Evolutionary conservation across 2,329 filamentous ascomycete genomes (phyloP).

Genomic region (Huntiella moniliformis): DNA sequence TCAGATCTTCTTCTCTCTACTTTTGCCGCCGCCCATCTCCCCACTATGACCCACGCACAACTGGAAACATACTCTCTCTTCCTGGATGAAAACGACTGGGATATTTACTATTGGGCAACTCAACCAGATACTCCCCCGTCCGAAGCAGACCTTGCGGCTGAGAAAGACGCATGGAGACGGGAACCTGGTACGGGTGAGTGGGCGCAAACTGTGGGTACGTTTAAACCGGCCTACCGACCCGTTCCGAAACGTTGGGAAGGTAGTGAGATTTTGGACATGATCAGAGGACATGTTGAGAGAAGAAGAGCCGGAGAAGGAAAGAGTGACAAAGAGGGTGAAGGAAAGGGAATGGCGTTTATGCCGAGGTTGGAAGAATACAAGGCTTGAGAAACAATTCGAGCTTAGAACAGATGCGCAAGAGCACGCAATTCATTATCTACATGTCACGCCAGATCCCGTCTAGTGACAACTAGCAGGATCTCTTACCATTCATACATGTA

Average conservation of each 20-base stretch:
- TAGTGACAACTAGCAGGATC: conserved; percentile 4
- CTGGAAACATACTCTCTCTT: conserved; percentile 77
- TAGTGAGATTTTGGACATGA: conserved; percentile 56
- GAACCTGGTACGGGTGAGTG: conserved; percentile 51
- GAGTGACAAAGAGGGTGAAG: conserved; percentile 13
- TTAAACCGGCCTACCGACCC: conserved; percentile 81
- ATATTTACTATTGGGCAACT: conserved; percentile 99
- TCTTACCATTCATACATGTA: neutral
- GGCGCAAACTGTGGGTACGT: conserved; percentile 89
- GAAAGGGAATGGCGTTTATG: conserved; percentile 38
- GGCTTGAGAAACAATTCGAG: conserved; percentile 2
- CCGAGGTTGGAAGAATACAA: conserved; percentile 22
- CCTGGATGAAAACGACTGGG: conserved; percentile 98
- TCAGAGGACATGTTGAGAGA: conserved; percentile 63
- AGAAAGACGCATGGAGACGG: conserved; percentile 18
- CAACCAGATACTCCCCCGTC: conserved; percentile 48
- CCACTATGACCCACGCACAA: conserved; percentile 51
- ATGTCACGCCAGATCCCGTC: neutral
- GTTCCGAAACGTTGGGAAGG: conserved; percentile 73
- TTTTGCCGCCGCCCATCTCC: conserved; percentile 67
- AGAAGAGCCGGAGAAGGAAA: conserved; percentile 26
- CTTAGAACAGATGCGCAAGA: neutral
- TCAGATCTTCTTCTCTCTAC: conserved; percentile 91
- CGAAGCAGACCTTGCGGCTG: conserved; percentile 21
- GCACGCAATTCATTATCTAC: neutral